A percentile compares a stretch with the other conserved stretches of the same genome.
Conservation (phyloP, 371 early-diverging fungal species). For the Lichtheimia corymbifera region DNA sequence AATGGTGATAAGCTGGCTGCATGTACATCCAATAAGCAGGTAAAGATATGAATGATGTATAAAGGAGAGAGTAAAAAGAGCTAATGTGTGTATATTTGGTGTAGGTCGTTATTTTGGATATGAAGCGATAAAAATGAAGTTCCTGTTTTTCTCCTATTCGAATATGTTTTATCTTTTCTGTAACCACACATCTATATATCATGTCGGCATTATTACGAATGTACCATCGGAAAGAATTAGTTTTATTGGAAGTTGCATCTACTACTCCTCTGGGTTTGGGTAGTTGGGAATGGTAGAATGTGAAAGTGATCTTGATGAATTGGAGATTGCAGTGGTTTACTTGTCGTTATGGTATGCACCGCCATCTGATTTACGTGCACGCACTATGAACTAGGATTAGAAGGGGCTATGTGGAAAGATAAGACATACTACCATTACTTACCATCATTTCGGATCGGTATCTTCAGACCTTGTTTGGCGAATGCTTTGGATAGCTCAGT, state of each 20-base stretch:
- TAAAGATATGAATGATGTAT: conserved; percentile 5
- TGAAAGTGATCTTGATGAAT: no score
- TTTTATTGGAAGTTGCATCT: no score
- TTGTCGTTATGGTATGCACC: conserved; percentile 1
- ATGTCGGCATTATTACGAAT: neutral
- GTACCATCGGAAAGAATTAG: no score
- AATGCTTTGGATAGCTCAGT: conserved; percentile 86
- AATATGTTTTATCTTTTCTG: neutral
- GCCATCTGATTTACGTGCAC: conserved; percentile 4
- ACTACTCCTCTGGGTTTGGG: no score
- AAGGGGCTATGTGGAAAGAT: neutral
- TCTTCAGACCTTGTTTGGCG: conserved; percentile 92
- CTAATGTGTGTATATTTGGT: neutral
- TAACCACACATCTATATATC: neutral
- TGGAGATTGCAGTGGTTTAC: neutral
- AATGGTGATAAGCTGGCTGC: conserved; percentile 57
- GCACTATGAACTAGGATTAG: neutral
- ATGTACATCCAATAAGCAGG: conserved; percentile 57
- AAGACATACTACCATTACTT: neutral
- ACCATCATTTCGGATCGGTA: conserved; percentile 88
- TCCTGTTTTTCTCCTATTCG: neutral
- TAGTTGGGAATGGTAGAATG: no score
- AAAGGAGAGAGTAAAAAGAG: neutral
- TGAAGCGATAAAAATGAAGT: conserved; percentile 19
- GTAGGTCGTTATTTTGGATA: conserved; percentile 37